These are phyloP conservation scores for Suillus paluster DNA, from an alignment of 768 basidiomycete genomes.

Conservation along the genomic window DNA sequence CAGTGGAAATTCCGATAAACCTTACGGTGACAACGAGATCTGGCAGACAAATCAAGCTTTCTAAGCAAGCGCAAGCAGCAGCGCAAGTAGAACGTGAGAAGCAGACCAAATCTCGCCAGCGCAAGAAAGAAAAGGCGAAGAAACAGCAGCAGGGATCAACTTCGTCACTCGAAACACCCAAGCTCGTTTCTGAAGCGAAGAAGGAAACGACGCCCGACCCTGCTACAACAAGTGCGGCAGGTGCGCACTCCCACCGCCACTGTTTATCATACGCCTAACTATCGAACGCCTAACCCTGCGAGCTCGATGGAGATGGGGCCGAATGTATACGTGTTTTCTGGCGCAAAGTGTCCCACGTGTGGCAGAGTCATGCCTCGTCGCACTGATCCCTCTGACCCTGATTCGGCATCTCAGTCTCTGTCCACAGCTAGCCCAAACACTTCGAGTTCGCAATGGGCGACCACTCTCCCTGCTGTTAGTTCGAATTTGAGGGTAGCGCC, in stretches of 20 bases:
- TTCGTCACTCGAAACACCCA: background rate
- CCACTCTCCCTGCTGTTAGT: constrained; percentile 9
- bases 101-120: background rate
- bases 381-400: background rate
- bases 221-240: background rate
- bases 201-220: constrained; percentile 1
- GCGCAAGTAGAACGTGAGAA: constrained; percentile 8
- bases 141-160: constrained; percentile 3
- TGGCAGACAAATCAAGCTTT: constrained; percentile 28
- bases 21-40: constrained; percentile 24
- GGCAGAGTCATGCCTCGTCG: constrained; percentile 8
- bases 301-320: background rate
- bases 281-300: constrained; percentile 4
- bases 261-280: constrained; percentile 15
- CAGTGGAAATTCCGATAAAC: constrained; percentile 3
- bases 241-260: constrained; percentile 2
- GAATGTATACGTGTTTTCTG: background rate
- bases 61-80: constrained; percentile 22
- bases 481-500: constrained; percentile 22
- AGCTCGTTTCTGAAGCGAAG: background rate
- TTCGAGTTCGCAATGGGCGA: background rate
- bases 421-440: background rate
- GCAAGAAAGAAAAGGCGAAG: constrained; percentile 8
- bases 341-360: constrained; percentile 9
- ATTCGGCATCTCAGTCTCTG: constrained; percentile 1